These are phyloP conservation scores for Byssoonygena ceratinophila DNA, from an alignment of 2,329 filamentous ascomycete genomes.

Conservation along the genomic window DNA sequence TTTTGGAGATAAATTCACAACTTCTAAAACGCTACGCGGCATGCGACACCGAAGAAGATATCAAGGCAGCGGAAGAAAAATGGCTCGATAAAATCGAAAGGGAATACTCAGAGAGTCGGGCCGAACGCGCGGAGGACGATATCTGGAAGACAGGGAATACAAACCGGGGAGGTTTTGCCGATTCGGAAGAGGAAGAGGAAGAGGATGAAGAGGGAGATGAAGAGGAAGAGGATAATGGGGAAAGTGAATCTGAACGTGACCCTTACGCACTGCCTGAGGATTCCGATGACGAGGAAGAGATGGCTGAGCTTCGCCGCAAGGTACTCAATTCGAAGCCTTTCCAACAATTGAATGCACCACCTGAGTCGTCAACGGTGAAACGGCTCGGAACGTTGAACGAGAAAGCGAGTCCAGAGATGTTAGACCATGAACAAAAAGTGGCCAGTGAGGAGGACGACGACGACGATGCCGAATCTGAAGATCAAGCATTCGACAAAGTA, in stretches of 20 bases:
- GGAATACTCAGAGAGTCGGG: slow-evolving; percentile 73
- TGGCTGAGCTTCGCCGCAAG: slow-evolving; percentile 81
- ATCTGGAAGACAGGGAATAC: slow-evolving; percentile 87
- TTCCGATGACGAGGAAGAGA: slow-evolving; percentile 72
- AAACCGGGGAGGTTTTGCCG: slow-evolving; percentile 51
- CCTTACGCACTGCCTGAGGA: slow-evolving; percentile 69
- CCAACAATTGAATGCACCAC: slow-evolving; percentile 42
- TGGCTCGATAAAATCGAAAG: slow-evolving; percentile 86
- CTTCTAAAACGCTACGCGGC: slow-evolving; percentile 75
- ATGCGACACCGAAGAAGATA: slow-evolving; percentile 65
- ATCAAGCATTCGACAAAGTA: slow-evolving; percentile 81
- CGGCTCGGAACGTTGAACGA: slow-evolving; percentile 41
- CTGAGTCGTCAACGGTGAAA: slow-evolving; percentile 51
- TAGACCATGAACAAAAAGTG: slow-evolving; percentile 53
- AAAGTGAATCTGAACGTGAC: slow-evolving; percentile 46
- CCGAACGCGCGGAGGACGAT: slow-evolving; percentile 50
- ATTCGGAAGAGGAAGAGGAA: slow-evolving; percentile 37
- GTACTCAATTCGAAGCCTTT: slow-evolving; percentile 91
- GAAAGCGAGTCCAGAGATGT: slow-evolving; percentile 16
- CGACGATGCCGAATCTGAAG: too few species aligned
- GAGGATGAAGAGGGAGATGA: slow-evolving; percentile 40
- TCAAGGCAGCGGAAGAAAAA: slow-evolving; percentile 73
- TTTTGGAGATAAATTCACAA: slow-evolving; percentile 79
- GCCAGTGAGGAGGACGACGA: slow-evolving; percentile 62
- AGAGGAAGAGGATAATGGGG: slow-evolving; percentile 37